Conservation (phyloP, 495 filamentous ascomycete genomes). For the Neurospora sp. region DNA sequence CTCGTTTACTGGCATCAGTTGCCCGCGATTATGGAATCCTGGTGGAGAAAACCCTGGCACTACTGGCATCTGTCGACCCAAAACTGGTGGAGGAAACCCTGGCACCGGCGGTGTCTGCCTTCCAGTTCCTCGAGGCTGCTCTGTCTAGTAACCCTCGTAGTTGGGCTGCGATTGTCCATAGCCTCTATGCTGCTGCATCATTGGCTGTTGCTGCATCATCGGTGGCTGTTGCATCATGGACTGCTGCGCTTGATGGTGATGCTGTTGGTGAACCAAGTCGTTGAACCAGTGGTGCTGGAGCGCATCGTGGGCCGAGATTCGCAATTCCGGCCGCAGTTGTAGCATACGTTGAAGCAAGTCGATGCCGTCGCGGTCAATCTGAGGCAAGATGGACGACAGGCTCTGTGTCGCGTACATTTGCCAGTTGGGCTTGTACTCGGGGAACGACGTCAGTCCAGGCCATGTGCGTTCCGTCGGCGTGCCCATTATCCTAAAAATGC, state of each 20-base stretch:
- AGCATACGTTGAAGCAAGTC: conserved; percentile 84
- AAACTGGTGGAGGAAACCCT: not conserved
- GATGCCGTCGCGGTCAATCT: conserved; percentile 77
- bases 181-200: conserved; percentile 21
- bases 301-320: conserved; percentile 75
- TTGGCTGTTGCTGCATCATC: conserved; percentile 13
- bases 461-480: conserved; percentile 87
- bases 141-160: conserved; percentile 22
- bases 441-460: conserved; percentile 82
- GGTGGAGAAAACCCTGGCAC: not conserved
- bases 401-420: conserved; percentile 95
- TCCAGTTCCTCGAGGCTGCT: not conserved
- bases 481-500: conserved; percentile 96
- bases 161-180: conserved; percentile 20
- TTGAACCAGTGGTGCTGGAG: conserved; percentile 84
- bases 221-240: not conserved
- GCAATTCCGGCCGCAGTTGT: conserved; percentile 84
- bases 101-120: not conserved
- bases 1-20: not conserved
- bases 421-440: conserved; percentile 90
- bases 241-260: conserved; percentile 12
- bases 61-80: not conserved
- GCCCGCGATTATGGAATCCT: not conserved
- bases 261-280: conserved; percentile 33
- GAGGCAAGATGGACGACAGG: conserved; percentile 71